phyloP scores from a whole-genome alignment of 768 basidiomycete genomes.

The Heimioporus sp. region DNA sequence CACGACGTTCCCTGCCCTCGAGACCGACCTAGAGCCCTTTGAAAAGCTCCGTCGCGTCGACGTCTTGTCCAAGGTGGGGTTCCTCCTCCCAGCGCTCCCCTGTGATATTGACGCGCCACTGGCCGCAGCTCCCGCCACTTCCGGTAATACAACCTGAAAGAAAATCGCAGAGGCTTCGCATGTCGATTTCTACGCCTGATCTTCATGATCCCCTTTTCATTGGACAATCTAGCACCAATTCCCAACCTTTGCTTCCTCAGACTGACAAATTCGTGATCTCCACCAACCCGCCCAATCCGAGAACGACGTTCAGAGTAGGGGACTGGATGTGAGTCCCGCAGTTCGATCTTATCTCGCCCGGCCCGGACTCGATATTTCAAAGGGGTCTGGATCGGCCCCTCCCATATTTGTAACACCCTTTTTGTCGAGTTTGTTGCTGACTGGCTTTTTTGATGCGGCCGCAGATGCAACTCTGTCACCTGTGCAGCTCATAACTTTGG shows the following conservation, averaged over 20 bases:
- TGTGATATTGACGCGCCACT: not conserved
- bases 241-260: conserved; percentile 4
- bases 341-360: conserved; percentile 19
- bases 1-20: conserved; percentile 54
- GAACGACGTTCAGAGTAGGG: conserved; percentile 62
- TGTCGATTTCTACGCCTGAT: conserved; percentile 34
- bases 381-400: conserved; percentile 15
- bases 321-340: conserved; percentile 74
- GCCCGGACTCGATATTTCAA: conserved; percentile 5
- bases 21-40: conserved; percentile 61
- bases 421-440: conserved; percentile 7
- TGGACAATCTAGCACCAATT: not conserved
- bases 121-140: conserved; percentile 17
- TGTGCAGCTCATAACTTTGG: conserved; percentile 87
- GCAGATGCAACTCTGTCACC: conserved; percentile 61
- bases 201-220: conserved; percentile 24
- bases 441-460: not conserved
- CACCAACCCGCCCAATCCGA: conserved; percentile 69
- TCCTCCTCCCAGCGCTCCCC: not conserved
- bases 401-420: conserved; percentile 4
- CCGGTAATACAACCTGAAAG: conserved; percentile 22
- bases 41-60: conserved; percentile 52
- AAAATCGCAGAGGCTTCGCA: conserved; percentile 26
- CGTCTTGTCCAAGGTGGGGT: conserved; percentile 24
- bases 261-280: conserved; percentile 54